Evolutionary conservation across 805 yeast genomes (phyloP), one percentile per base, ranked within the genome.

Genomic region (Candida koratica): DNA sequence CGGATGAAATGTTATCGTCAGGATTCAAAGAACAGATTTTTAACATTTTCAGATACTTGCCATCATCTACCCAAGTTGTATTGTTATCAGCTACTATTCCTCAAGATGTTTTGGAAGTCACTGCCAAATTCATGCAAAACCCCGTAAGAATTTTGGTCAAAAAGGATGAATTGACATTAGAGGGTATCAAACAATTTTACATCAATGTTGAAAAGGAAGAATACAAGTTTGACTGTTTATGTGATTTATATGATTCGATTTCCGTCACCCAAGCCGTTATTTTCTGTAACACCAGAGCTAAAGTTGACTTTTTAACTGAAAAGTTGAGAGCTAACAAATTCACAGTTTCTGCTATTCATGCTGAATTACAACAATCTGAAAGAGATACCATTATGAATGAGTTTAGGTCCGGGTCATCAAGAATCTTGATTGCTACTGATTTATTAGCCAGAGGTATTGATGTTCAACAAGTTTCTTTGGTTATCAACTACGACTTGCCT

Each of bases 381-480:
- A 81, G 98, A 69, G 96, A 89, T 62, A 73, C 79, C 56, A 82
- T 93, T 60, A 93, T 90, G 98, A 79, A 82, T 59, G 97, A 90
- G 66, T 90, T 90, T 71, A 77, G 98, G 64, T 77, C 88, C 34
- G 97, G 97, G 40, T 81, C 87, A 44, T 86, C 97, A 24, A 78
- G 97, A 60, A 90, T 90, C 36, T 72, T 90, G 56, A 90, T 89
- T 49, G 77, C 96, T 24, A 89, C 97, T 37, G 97, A 89, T 64
- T 84, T 89, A 46, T 86, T 89, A 80, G 97, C 97, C 25, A 80
- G 97, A 68, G 97, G 97, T 66, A 89, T 89, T 49, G 97, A 89
- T 69, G 96, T 89, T 37, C 97, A 89, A 70, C 97, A 89, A 69
- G 96, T 89, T 39, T 87, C 96, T 20, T 74, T 90, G 49, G 97